These are phyloP conservation scores for Hericium erinaceus DNA, from an alignment of 768 basidiomycete species.

Conservation along the genomic window DNA sequence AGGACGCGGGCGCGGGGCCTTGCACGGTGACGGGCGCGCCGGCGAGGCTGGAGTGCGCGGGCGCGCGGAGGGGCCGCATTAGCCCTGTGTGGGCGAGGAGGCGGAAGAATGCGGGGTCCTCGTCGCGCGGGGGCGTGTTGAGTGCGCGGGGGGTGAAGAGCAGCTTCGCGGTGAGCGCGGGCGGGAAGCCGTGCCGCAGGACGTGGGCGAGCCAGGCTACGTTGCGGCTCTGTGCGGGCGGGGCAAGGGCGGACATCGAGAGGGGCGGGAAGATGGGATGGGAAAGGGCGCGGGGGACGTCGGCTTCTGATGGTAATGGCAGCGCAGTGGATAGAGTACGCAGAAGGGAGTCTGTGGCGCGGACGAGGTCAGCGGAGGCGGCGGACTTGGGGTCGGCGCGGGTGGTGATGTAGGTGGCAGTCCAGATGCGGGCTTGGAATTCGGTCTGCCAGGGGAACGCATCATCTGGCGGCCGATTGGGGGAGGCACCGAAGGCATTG, in stretches of 20 bases:
- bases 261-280: constrained; percentile 25
- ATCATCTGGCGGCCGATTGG: not conserved
- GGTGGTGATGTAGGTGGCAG: constrained; percentile 14
- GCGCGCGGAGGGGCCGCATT: constrained; percentile 4
- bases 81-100: constrained; percentile 39
- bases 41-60: not conserved
- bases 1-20: not conserved
- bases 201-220: constrained; percentile 27
- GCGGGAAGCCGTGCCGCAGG: constrained; percentile 25
- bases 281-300: constrained; percentile 8
- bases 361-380: constrained; percentile 9
- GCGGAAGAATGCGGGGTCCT: constrained; percentile 26
- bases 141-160: constrained; percentile 8
- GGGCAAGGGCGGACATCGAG: constrained; percentile 16
- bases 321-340: constrained; percentile 24
- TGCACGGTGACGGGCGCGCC: not conserved
- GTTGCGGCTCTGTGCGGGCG: constrained; percentile 20
- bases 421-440: constrained; percentile 19
- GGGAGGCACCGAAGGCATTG: not conserved
- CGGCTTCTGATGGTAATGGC: constrained; percentile 20
- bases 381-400: not conserved
- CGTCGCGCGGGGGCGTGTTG: constrained; percentile 17
- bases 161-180: constrained; percentile 16
- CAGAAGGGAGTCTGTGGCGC: constrained; percentile 24
- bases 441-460: constrained; percentile 16